Conservation (phyloP, 169 alveolate genomes). For the Blepharisma undulans region DNA sequence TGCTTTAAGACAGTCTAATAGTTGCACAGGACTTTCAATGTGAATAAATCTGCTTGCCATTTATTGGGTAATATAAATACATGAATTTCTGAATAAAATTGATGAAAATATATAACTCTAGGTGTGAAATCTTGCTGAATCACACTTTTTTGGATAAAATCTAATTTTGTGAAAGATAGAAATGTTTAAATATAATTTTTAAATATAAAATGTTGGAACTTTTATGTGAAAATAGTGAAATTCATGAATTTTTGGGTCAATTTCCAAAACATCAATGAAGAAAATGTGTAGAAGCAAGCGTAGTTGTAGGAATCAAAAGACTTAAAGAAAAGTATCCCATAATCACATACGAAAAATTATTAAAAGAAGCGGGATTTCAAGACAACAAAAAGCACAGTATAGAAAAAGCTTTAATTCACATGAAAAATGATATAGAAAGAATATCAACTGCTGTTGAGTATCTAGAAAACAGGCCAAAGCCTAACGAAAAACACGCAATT, state of each 20-base stretch:
- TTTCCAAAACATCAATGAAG: constrained; percentile 35
- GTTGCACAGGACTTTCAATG: constrained; percentile 30
- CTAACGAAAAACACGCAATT: background rate
- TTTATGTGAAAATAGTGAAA: constrained; percentile 14
- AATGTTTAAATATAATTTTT: background rate
- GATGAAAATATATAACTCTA: too few relatives aligned
- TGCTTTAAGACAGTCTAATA: constrained; percentile 48
- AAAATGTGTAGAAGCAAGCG: constrained; percentile 3
- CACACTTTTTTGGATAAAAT: too few relatives aligned
- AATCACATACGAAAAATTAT: background rate
- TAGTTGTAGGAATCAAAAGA: background rate
- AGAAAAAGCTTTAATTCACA: background rate
- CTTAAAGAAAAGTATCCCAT: background rate
- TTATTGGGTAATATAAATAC: background rate
- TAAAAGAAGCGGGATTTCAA: background rate
- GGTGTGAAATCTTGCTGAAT: too few relatives aligned
- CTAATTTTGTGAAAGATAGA: background rate
- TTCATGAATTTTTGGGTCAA: background rate
- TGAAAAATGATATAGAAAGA: constrained; percentile 10
- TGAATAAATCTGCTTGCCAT: constrained; percentile 39
- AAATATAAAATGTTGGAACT: constrained; percentile 1
- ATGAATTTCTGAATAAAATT: background rate
- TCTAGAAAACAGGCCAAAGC: background rate
- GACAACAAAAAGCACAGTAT: background rate
- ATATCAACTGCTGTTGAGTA: background rate